Base-by-base conservation (phyloP, 495 filamentous ascomycete genomes). In the Xylaria telfairii region DNA sequence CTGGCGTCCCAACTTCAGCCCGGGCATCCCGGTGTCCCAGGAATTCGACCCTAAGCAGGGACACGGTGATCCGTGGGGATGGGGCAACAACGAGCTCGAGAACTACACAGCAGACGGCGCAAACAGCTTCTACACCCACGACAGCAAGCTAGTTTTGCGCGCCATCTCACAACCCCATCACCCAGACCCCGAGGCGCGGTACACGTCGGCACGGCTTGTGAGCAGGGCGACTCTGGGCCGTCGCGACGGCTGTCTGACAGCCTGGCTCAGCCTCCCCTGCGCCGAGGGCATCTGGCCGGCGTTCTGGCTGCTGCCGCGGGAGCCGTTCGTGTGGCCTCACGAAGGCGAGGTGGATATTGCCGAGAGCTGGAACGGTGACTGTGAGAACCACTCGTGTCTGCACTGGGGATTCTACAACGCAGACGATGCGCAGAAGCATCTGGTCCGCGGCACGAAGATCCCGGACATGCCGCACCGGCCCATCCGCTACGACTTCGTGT, bases 321-420 rank as follows among this genome's bases (percentile, higher is more conserved):
- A 84, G 62, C 83, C 82, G 0, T 84, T 84, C 54, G 69, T 71
- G 64, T 91, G 89, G 88, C 89, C 89, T 26, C 83, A 80, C 34
- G 83, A 84, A 53, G 89, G 87, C 70, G 88, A 91, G 74, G 84
- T 89, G 67, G 89, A 92, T 70, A 87, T 91, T 67, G 87, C 91
- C 59, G 90, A 92, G 70, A 77, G 65, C 39, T 81, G 79, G 79
- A 81, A 81, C 41, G 77, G 76, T 0, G 81, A 83, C 26, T 69
- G 71, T 26, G 71, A 79, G 61, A 85, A 84, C 63, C 81, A 82
- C 51, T 75, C 76, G 0, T 84, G 83, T 72, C 73, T 85, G n/a
- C 82, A 84, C 67, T 85, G 83, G 83, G 83, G 83, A 0, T 73
- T 78, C 53, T 83, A 76, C 67, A 81, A 81, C 51, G 78, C 75